Percentiles rank a stretch among this genome's conserved stretches.
These are phyloP conservation scores for Aspergillus amoenus DNA, from an alignment of 2,329 filamentous ascomycete species.

Conservation along the genomic window DNA sequence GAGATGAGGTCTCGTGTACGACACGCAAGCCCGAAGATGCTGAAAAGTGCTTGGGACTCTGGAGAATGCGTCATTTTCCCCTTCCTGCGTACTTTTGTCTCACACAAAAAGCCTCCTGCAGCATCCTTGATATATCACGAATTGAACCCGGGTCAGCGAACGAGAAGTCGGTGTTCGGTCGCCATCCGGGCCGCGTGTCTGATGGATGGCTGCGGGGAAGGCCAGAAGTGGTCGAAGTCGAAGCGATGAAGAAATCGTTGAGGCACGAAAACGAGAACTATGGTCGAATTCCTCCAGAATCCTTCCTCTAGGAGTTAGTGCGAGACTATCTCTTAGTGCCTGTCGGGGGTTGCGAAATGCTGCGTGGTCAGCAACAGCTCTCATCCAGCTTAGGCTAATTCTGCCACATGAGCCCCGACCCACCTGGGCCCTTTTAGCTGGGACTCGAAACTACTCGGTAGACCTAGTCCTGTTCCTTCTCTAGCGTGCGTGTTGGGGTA, in stretches of 20 bases:
- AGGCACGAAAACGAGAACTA: conserved; percentile 1
- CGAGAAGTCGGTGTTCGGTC: conserved; percentile 1
- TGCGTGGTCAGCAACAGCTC: conserved; percentile 1
- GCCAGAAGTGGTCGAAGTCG: not conserved
- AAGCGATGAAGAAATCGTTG: conserved; percentile 4
- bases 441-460: conserved; percentile 12
- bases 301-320: conserved; percentile 23
- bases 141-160: not conserved
- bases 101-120: conserved; percentile 1
- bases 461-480: conserved; percentile 11
- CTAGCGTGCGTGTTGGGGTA: conserved; percentile 5
- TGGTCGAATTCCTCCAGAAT: conserved; percentile 20
- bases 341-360: conserved; percentile 6
- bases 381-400: conserved; percentile 11
- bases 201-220: conserved; percentile 16
- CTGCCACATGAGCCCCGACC: conserved; percentile 20
- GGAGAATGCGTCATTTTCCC: conserved; percentile 9
- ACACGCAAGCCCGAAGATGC: not conserved
- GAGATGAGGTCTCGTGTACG: not conserved
- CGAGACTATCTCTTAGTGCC: not conserved
- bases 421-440: conserved; percentile 10
- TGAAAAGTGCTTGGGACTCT: not conserved
- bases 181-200: conserved; percentile 13
- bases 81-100: not conserved
- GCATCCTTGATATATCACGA: not conserved